A percentile compares a stretch with the other conserved stretches of the same genome.
Conservation (phyloP, 2,329 filamentous ascomycete genomes). For the Sporothrix protearum region DNA sequence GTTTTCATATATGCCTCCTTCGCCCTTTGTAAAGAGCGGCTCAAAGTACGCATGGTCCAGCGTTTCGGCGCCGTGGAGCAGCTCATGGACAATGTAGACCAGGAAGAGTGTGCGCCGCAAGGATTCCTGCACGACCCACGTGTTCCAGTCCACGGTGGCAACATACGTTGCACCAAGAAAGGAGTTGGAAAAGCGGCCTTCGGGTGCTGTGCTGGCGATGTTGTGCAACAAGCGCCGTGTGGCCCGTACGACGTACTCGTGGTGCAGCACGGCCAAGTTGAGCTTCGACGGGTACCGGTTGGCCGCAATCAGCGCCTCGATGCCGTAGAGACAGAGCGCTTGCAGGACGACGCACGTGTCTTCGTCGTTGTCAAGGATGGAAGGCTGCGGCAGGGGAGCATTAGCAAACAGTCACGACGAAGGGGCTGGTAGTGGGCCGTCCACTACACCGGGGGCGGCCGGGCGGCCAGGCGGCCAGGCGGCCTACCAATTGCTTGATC, state of each 20-base stretch:
- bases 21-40: neutral
- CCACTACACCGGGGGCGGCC: neutral
- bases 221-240: slow-evolving; percentile 1
- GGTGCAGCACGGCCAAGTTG: slow-evolving; percentile 4
- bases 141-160: neutral
- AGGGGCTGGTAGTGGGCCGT: neutral
- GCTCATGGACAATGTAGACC: slow-evolving; percentile 1
- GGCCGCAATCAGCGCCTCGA: slow-evolving; percentile 8
- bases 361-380: neutral
- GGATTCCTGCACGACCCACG: neutral
- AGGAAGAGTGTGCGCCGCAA: neutral
- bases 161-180: neutral
- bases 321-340: slow-evolving; percentile 12
- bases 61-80: slow-evolving; percentile 11
- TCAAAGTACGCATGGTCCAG: slow-evolving; percentile 14
- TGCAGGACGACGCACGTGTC: neutral
- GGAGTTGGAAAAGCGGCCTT: neutral
- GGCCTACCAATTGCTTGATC: neutral
- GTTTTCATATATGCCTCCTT: neutral
- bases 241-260: slow-evolving; percentile 5
- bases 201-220: neutral
- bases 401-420: neutral
- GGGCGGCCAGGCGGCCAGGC: no score
- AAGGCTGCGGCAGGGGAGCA: neutral
- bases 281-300: slow-evolving; percentile 3